Evolutionary conservation across 2,329 filamentous ascomycete species (phyloP), one percentile per base, ranked within the genome.

Genomic region (Talaromyces sp.): DNA sequence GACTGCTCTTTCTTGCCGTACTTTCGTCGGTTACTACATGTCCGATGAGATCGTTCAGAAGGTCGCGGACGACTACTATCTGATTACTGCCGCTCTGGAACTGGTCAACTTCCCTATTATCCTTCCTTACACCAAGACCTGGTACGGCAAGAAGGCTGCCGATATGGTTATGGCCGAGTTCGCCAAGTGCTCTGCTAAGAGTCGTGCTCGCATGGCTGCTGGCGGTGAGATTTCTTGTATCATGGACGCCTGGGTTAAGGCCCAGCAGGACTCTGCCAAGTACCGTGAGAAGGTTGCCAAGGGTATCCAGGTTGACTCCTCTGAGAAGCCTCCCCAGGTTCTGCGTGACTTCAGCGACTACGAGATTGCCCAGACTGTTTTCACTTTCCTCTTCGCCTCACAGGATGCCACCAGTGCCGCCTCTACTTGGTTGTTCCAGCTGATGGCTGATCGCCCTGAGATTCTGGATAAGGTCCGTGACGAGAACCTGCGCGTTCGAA

Each of bases 81-180:
- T 93, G 60, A 96, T 97, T 70, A 97, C 94, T 13, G 93, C 89
- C 52, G 94, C 94, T 19, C 84, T 97, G 63, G 94, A 99, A 75
- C 84, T 97, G 42, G 94, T 99, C 80, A 97, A 97, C 80, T 96
- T 97, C 80, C 93, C 94, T 54, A 89, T 97, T 76, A 97, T 97
- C 70, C 76, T 97, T 36, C 93, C 93, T 35, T 97, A 85, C 80
- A 97, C 92, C 70, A 93, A 91, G 80, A 91, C 91, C 4, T 97
- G 91, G 91, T 95, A 96, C 69, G 94, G 93, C 65, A 96, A 97
- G 83, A 95, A 92, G 79, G 91, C 91, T 27, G 87, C 93, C 53
- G 90, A 96, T 68, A 91, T 96, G 86, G 91, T 96, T 30, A 80
- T 97, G 61, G 83, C 82, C 44, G 92, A 96, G 72, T 97, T 97